Evolutionary conservation across 2,329 filamentous ascomycete genomes (phyloP).

Genomic region (Penicillium sclerotigenum): DNA sequence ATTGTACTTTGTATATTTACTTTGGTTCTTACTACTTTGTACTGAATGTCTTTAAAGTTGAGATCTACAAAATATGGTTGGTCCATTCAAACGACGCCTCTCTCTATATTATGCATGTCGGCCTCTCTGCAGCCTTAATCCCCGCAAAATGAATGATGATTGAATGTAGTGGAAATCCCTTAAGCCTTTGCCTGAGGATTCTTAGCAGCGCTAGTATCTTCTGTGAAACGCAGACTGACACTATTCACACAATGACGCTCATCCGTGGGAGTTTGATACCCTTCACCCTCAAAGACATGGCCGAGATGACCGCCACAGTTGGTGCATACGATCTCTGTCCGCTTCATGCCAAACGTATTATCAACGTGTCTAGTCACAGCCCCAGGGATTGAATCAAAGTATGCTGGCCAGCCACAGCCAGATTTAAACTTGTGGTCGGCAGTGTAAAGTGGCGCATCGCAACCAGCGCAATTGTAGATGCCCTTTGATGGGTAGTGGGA

Average conservation of each 20-base stretch:
- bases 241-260: slow-evolving; percentile 98
- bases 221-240: slow-evolving; percentile 77
- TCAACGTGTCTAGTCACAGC: slow-evolving; percentile 83
- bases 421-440: slow-evolving; percentile 94
- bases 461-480: slow-evolving; percentile 84
- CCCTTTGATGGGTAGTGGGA: slow-evolving; percentile 75
- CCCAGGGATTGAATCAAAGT: slow-evolving; percentile 91
- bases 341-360: slow-evolving; percentile 70
- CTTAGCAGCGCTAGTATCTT: slow-evolving; percentile 52
- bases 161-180: background rate
- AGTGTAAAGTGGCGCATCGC: slow-evolving; percentile 83
- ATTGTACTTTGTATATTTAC: background rate
- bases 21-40: background rate
- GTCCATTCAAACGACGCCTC: slow-evolving; percentile 5
- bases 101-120: slow-evolving; percentile 2
- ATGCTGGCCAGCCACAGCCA: slow-evolving; percentile 96
- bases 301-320: slow-evolving; percentile 92
- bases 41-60: background rate
- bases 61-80: background rate
- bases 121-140: slow-evolving; percentile 3
- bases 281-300: slow-evolving; percentile 89
- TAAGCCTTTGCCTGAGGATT: slow-evolving; percentile 31
- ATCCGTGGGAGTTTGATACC: slow-evolving; percentile 79
- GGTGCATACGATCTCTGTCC: slow-evolving; percentile 90
- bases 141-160: slow-evolving; percentile 1